Evolutionary conservation across 2,329 filamentous ascomycete species (phyloP), one percentile per base, ranked within the genome.

Genomic region (Rutstroemia sp.): DNA sequence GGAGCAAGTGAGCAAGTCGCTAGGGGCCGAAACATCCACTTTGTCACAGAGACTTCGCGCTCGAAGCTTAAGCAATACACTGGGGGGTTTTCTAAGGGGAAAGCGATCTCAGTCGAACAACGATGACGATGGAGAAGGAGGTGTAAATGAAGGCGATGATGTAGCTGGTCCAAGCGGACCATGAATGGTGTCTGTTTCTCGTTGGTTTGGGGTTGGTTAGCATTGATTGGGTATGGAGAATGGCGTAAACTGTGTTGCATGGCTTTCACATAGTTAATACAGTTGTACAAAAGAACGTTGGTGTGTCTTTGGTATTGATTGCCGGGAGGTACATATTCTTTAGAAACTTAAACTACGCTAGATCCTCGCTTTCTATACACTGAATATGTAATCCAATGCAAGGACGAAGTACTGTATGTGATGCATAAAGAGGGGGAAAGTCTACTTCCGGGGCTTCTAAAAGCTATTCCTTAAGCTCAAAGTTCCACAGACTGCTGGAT

Each of bases 31-130:
- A 38, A 58, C 52, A 3, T 47, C 30, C 16, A 52, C 49, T 21
- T 63, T 59, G 61, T 59, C 61, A 10, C 56, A 59, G 12, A 52
- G 63, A 39, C 64, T 65, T 7, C 56, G 67, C 62, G 58, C 65
- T 16, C 54, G 63, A 49, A 69, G 65, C 59, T 56, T 69, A 38
- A 69, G 66, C 50, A 67, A 65, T 45, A 68, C 66, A 1, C 50
- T 70, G 14, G 62, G 62, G 18, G 67, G 63, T 45, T 53, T 68
- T 7, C 61, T 69, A 2, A 66, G 62, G 53, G 58, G 62, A 23
- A 61, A 63, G 19, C 42, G 42, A 14, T 45, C 42, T 25, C 42
- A 34, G 30, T 12, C 30, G 10, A 12, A 34, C 10, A 34, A 34
- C 9, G 42, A 45, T n/a, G 8, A 23, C 8, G 19, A 23, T 49